Conservation (phyloP, 2,329 filamentous ascomycete species). For the Alternaria ventricosa region DNA sequence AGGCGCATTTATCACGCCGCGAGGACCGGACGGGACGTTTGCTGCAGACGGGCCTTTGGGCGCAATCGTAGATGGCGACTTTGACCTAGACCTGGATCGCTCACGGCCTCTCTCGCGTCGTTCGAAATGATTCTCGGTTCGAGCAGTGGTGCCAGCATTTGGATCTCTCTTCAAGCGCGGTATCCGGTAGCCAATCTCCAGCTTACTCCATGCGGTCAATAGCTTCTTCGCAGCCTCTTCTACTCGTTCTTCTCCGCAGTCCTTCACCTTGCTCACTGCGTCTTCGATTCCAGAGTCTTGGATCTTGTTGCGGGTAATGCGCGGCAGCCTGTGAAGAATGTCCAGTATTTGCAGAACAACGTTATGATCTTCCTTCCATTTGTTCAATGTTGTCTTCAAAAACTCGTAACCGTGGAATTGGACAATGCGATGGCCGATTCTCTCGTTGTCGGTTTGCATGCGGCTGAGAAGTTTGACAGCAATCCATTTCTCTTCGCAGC, state of each 20-base stretch:
- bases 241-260: slow-evolving; percentile 76
- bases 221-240: slow-evolving; percentile 73
- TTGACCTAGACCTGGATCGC: slow-evolving; percentile 57
- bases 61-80: slow-evolving; percentile 51
- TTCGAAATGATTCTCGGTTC: slow-evolving; percentile 64
- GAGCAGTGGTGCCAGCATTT: slow-evolving; percentile 54
- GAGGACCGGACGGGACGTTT: slow-evolving; percentile 53
- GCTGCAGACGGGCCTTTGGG: slow-evolving; percentile 51
- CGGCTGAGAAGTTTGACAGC: slow-evolving; percentile 91
- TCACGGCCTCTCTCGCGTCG: slow-evolving; percentile 60
- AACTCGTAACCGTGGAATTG: slow-evolving; percentile 98
- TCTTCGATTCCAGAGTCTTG: slow-evolving; percentile 93
- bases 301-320: slow-evolving; percentile 95
- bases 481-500: slow-evolving; percentile 99
- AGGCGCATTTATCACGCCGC: slow-evolving; percentile 60
- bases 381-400: slow-evolving; percentile 82
- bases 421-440: slow-evolving; percentile 85
- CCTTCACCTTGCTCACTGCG: slow-evolving; percentile 72
- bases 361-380: slow-evolving; percentile 88
- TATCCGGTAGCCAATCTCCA: slow-evolving; percentile 92
- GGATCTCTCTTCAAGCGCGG: slow-evolving; percentile 86
- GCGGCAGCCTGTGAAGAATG: slow-evolving; percentile 86
- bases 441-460: slow-evolving; percentile 85
- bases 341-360: slow-evolving; percentile 88
- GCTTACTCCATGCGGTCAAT: slow-evolving; percentile 83